A percentile compares a stretch with the other conserved stretches of the same genome.
phyloP scores from a whole-genome alignment of 2,329 filamentous ascomycete species.

The Colletotrichum sp. region DNA sequence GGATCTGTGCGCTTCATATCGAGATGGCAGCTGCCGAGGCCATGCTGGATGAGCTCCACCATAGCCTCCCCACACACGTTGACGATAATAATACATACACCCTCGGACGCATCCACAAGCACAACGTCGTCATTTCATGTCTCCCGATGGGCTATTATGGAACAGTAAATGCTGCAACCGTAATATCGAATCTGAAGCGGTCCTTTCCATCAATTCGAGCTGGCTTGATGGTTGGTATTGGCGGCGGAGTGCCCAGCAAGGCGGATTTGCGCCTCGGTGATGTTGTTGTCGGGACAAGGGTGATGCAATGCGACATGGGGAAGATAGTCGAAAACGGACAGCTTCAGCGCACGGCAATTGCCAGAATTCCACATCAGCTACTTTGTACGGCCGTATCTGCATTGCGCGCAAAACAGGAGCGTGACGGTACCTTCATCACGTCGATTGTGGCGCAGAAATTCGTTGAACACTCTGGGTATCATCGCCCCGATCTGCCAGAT shows the following conservation, averaged over 20 bases:
- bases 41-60: slow-evolving; percentile 24
- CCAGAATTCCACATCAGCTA: neutral
- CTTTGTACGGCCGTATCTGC: slow-evolving; percentile 9
- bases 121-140: slow-evolving; percentile 4
- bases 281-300: slow-evolving; percentile 22
- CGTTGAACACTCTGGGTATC: fast-evolving
- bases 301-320: slow-evolving; percentile 25
- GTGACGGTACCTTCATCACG: neutral
- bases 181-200: slow-evolving; percentile 13
- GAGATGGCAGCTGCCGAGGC: slow-evolving; percentile 22
- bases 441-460: neutral
- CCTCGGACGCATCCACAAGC: neutral
- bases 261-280: slow-evolving; percentile 24
- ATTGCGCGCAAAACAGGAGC: slow-evolving; percentile 1
- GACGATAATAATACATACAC: slow-evolving; percentile 4
- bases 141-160: neutral
- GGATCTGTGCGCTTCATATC: slow-evolving; percentile 23
- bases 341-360: slow-evolving; percentile 8
- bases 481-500: neutral
- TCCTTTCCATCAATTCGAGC: slow-evolving; percentile 14
- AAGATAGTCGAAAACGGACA: slow-evolving; percentile 11
- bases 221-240: slow-evolving; percentile 30
- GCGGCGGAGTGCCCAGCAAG: slow-evolving; percentile 27
- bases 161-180: neutral
- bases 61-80: neutral